A percentile compares a stretch with the other conserved stretches of the same genome.
Evolutionary conservation across 2,329 filamentous ascomycete genomes (phyloP).

Genomic region (Dactylellina leptospora): DNA sequence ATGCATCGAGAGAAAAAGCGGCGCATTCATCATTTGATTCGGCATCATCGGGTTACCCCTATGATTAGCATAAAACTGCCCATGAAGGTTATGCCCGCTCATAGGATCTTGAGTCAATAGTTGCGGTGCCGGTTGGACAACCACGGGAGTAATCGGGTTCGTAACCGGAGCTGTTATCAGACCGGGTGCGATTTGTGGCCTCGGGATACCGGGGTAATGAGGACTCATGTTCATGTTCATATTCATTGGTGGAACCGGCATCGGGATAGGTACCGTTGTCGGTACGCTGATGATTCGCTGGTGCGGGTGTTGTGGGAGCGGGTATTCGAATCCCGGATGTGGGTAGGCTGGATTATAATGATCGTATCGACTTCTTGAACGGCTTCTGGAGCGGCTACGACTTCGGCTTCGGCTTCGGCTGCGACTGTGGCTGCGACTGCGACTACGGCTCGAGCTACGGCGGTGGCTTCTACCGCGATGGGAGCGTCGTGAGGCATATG

Average conservation of each 20-base stretch:
- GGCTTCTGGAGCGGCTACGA: conserved; percentile 7
- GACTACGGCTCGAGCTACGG: conserved; percentile 12
- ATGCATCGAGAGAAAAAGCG: neutral
- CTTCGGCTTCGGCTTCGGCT: conserved; percentile 10
- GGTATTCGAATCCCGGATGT: conserved; percentile 7
- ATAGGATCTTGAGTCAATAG: conserved; percentile 21
- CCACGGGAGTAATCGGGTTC: conserved; percentile 1
- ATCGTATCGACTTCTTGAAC: conserved; percentile 10
- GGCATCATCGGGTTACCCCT: neutral
- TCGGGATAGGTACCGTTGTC: neutral
- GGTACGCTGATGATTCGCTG: conserved; percentile 15
- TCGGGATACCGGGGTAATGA: conserved; percentile 1
- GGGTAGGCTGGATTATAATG: conserved; percentile 6
- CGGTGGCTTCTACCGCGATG: conserved; percentile 11
- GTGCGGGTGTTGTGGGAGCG: neutral
- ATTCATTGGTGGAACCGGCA: neutral
- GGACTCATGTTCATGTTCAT: conserved; percentile 20
- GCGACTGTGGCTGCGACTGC: conserved; percentile 1
- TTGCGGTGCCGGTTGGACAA: conserved; percentile 20
- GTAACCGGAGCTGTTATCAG: neutral
- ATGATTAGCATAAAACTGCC: conserved; percentile 14
- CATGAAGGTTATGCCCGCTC: conserved; percentile 9
- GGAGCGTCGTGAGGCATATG: neutral
- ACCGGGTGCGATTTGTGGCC: conserved; percentile 1
- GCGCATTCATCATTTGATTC: conserved; percentile 5